Evolutionary conservation across 2,329 filamentous ascomycete genomes (phyloP).

Genomic region (Epichloe glyceriae): DNA sequence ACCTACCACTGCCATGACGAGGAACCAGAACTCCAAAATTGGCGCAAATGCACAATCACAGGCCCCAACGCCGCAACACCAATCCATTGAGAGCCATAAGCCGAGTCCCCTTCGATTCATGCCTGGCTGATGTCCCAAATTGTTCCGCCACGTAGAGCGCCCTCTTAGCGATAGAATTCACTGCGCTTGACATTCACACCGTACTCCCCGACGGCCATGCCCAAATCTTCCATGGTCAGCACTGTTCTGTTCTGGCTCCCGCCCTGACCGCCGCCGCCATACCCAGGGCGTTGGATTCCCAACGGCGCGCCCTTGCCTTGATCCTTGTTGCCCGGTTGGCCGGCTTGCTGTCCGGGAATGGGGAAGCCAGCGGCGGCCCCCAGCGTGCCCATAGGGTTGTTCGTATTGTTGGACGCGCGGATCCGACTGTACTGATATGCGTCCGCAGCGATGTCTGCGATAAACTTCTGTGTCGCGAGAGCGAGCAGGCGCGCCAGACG

Average conservation of each 20-base stretch:
- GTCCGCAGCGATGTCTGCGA: constrained; percentile 92
- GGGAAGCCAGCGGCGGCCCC: constrained; percentile 62
- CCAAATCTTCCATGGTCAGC: constrained; percentile 95
- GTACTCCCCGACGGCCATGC: constrained; percentile 96
- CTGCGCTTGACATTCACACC: constrained; percentile 95
- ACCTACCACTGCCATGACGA: not conserved
- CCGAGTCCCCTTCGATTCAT: not conserved
- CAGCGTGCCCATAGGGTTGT: constrained; percentile 82
- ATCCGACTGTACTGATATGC: constrained; percentile 97
- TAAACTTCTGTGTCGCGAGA: constrained; percentile 97
- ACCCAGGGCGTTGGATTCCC: constrained; percentile 66
- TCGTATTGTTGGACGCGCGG: constrained; percentile 72
- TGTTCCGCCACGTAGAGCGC: too few relatives aligned
- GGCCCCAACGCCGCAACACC: not conserved
- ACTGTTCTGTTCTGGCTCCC: constrained; percentile 85
- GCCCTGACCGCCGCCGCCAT: constrained; percentile 78
- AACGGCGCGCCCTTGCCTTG: constrained; percentile 46
- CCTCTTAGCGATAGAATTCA: constrained; percentile 72
- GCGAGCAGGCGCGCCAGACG: constrained; percentile 87
- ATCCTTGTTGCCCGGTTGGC: constrained; percentile 42
- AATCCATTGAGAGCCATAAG: not conserved
- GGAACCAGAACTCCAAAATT: not conserved
- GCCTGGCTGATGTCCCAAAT: not conserved
- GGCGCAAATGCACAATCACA: not conserved
- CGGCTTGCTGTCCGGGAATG: constrained; percentile 48